Conservation (phyloP, 805 yeast species). For the Peterozyma toletana region DNA sequence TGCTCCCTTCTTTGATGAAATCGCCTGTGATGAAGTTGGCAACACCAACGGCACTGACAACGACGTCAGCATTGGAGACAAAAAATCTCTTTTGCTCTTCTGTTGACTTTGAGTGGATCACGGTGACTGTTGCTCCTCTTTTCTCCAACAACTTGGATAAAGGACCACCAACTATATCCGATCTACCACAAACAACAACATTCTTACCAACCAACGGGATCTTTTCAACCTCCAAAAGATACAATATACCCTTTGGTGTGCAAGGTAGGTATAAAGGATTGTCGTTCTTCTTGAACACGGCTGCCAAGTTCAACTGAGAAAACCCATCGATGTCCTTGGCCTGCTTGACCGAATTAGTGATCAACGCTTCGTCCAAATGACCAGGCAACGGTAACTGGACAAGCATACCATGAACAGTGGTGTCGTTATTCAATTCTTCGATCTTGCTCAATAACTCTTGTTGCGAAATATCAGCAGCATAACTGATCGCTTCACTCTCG, state of each 20-base stretch:
- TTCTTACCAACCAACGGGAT: conserved; percentile 53
- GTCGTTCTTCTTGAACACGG: conserved; percentile 67
- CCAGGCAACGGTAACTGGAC: conserved; percentile 74
- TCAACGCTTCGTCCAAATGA: conserved; percentile 58
- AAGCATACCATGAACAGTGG: conserved; percentile 61
- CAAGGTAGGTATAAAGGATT: conserved; percentile 69
- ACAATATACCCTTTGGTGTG: conserved; percentile 77
- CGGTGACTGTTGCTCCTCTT: conserved; percentile 70
- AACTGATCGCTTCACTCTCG: conserved; percentile 49
- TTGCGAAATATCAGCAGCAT: conserved; percentile 52
- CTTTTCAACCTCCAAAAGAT: conserved; percentile 50
- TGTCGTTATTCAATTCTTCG: conserved; percentile 48
- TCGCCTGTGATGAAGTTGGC: conserved; percentile 67
- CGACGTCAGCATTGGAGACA: conserved; percentile 62
- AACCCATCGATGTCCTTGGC: conserved; percentile 82
- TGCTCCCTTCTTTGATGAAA: conserved; percentile 63
- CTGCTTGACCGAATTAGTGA: conserved; percentile 60
- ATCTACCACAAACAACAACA: conserved; percentile 82
- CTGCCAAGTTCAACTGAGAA: conserved; percentile 72
- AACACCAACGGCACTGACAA: conserved; percentile 70
- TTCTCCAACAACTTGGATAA: conserved; percentile 63
- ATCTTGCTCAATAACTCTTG: conserved; percentile 47
- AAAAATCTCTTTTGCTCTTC: conserved; percentile 38
- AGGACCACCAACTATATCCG: conserved; percentile 83
- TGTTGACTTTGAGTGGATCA: conserved; percentile 62